Evolutionary conservation across 805 yeast species (phyloP).

Genomic region (Kodamaea leandrae): DNA sequence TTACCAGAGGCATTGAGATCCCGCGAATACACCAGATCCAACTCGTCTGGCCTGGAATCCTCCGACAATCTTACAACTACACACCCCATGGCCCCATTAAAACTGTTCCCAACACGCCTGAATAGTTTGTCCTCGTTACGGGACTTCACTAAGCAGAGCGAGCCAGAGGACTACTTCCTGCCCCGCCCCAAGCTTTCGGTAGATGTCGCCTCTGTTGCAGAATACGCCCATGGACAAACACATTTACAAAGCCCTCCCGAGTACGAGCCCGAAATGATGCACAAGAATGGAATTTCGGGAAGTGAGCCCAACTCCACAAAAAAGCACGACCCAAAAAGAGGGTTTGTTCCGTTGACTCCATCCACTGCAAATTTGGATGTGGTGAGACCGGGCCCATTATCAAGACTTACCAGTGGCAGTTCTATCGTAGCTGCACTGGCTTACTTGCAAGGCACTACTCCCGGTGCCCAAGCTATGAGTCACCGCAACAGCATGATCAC

Average conservation of each 20-base stretch:
- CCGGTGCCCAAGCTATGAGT: slow-evolving; percentile 1
- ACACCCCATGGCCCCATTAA: background rate
- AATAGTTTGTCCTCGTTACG: background rate
- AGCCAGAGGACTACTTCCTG: slow-evolving; percentile 14
- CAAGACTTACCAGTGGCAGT: background rate
- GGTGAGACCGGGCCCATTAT: slow-evolving; percentile 1
- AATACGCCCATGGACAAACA: slow-evolving; percentile 5
- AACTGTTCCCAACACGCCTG: background rate
- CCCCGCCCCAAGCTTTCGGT: slow-evolving; percentile 13
- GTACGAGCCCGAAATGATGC: slow-evolving; percentile 6
- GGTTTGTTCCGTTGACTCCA: slow-evolving; percentile 9
- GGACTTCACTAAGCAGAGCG: background rate
- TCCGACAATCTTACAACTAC: background rate
- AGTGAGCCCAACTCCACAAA: too few species aligned
- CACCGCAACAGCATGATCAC: slow-evolving; percentile 11
- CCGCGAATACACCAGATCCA: background rate
- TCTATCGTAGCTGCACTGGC: slow-evolving; percentile 1
- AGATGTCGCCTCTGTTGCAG: slow-evolving; percentile 1
- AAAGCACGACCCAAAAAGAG: background rate
- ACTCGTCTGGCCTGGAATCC: background rate
- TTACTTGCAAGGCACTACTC: background rate
- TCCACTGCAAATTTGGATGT: slow-evolving; percentile 3
- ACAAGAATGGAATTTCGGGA: slow-evolving; percentile 2
- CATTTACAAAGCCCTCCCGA: slow-evolving; percentile 9
- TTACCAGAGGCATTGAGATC: background rate